A percentile compares a stretch with the other conserved stretches of the same genome.
phyloP scores from a whole-genome alignment of 331 rosid genomes.

The Phaseolus coccineus region DNA sequence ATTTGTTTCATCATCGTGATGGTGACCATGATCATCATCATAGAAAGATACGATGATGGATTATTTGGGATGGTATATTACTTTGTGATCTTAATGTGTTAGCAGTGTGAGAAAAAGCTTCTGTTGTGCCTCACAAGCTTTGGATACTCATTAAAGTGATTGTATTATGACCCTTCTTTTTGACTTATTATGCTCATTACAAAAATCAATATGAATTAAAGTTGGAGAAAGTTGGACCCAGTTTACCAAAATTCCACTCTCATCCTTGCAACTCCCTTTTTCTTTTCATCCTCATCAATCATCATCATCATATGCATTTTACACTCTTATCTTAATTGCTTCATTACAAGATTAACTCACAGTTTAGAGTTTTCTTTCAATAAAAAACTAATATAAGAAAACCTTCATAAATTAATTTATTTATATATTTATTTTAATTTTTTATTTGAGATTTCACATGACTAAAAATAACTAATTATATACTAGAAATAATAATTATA shows the following conservation, averaged over 20 bases:
- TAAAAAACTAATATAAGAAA: no score
- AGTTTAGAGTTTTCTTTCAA: not conserved
- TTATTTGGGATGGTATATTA: constrained; percentile 43
- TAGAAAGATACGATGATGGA: not conserved
- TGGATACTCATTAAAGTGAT: constrained; percentile 65
- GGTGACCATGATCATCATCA: no score
- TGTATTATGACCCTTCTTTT: constrained; percentile 50
- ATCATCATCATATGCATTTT: not conserved
- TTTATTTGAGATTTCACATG: no score
- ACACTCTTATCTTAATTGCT: not conserved
- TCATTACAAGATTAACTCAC: not conserved
- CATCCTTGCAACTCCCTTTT: not conserved
- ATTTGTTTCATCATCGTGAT: not conserved
- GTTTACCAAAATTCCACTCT: constrained; percentile 25
- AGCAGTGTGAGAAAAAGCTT: constrained; percentile 41
- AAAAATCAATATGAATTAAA: constrained; percentile 39
- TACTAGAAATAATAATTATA: no score
- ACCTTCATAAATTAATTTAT: no score
- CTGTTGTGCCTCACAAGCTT: constrained; percentile 49
- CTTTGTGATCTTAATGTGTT: constrained; percentile 31
- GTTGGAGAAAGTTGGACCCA: constrained; percentile 35
- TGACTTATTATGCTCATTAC: constrained; percentile 51
- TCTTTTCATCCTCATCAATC: not conserved
- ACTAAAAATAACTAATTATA: no score
- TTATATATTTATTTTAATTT: no score